Evolutionary conservation across 208 protist genomes (phyloP), one percentile per base, ranked within the genome.

Genomic region (Blechomonas ayalai): DNA sequence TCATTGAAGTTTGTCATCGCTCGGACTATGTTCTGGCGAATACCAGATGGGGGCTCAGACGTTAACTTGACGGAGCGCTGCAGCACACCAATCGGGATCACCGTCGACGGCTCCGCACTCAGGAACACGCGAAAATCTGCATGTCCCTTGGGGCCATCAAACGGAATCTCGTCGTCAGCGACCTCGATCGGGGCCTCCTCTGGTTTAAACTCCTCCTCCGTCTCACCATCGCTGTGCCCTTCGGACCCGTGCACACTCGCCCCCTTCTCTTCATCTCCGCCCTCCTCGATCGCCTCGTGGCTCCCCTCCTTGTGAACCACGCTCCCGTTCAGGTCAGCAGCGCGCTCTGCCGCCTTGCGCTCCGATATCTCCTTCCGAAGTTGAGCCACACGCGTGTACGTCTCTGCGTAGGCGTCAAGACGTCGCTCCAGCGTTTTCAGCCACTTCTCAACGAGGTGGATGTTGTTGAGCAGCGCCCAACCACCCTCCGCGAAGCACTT

Each of bases 1-100:
- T 97, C 81, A 39, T 73, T 81, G 66, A 99, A 99, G 62, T 92
- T 90, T n/a, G 72, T 64, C 50, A 98, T 85, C 13, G 97, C 96
- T 56, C 96, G 85, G 25, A 94, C 76, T 70, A 99, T 91, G 70
- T 99, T 99, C 26, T 96, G 91, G 13, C 90, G 81, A 34, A 99
- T 92, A 61, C 97, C 97, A 7, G 81, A 85, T 12, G 97, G 97
- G 26, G 97, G 97, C 78, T 99, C 97, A 52, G 97, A 98, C 12
- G 97, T 99, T 43, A 99, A 73, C 75, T 99, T 99, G 54, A 99
- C 97, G n/a, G 85, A 98, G 29, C 81, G 81, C 73, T 99, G 92
- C 28, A 99, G 75, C 32, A 99, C 84, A 64, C 94, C 97, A 50
- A 97, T 95, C 13, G 97, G 96, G 51, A 99, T 98, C 34, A 91